Base-by-base conservation (phyloP, 306 rosid species). In the Cicer chorassanicum region DNA sequence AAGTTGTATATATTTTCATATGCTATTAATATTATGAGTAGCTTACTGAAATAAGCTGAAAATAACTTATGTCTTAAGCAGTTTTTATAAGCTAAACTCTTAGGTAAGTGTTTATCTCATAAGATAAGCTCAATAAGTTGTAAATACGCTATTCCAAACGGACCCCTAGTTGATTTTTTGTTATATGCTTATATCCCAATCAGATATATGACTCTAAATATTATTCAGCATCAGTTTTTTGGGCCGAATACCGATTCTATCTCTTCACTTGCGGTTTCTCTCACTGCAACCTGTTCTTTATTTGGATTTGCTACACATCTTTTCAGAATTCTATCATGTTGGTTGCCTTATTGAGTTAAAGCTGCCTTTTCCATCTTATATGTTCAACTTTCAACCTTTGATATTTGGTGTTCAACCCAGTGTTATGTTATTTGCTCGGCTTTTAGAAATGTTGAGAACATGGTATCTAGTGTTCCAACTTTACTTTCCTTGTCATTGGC, bases 401-500 rank as follows among this genome's bases (percentile, higher is more conserved):
- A 45, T 72, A 18, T 43, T 9, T 65, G 34, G 34, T 65, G 29
- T 54, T 65, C 53, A 13, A 13, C 57, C 36, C 36, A 19, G 38
- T 46, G 18, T 48, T 67, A 73, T 45, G 49, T 19, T 65, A 18
- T 66, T 39, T 55, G 36, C 75, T 19, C 24, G 19, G 12, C 14
- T 43, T 19, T 38, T 39, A 43, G 34, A 65, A 55, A 72, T 55
- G 62, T 79, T 64, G 65, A 44, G 44, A 65, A 65, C 21, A 43
- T 55, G 45, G 10, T 9, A 45, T 56, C 74, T 29, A 5, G 29
- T 57, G 34, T 61, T 62, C 56, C 51, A 6, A 72, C 24, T 79
- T 72, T 16, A 16, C 64, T 72, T 72, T 34, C 59, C 51, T 18
- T 65, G 74, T 55, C 62, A 79, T 54, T 66, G 53, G 45, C 62